Conservation (phyloP, 768 basidiomycete genomes). For the Mycena filopes region DNA sequence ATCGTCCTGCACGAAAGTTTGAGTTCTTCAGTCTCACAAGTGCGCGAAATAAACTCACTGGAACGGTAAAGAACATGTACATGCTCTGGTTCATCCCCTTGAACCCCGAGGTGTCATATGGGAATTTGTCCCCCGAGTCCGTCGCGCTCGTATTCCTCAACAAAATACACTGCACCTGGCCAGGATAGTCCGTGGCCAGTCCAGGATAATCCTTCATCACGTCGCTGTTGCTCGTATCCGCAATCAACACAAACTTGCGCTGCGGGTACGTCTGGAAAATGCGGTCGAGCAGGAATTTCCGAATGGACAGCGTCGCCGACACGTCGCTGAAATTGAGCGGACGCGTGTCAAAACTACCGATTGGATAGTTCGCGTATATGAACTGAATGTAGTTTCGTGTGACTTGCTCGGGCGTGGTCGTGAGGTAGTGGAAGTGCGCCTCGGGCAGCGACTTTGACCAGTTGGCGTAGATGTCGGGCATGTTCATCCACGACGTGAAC, state of each 20-base stretch:
- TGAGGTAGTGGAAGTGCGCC: constrained; percentile 48
- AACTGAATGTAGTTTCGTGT: constrained; percentile 46
- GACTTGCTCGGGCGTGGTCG: constrained; percentile 45
- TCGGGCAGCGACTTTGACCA: constrained; percentile 38
- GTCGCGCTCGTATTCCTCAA: constrained; percentile 47
- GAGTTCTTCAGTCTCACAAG: too few species aligned
- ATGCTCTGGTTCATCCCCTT: constrained; percentile 40
- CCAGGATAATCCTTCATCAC: constrained; percentile 31
- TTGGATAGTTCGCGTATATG: constrained; percentile 42
- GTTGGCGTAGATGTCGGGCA: constrained; percentile 41
- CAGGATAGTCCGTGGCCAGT: constrained; percentile 22
- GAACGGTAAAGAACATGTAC: constrained; percentile 39
- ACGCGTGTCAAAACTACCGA: constrained; percentile 45
- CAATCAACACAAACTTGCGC: constrained; percentile 39
- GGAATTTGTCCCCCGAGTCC: constrained; percentile 44
- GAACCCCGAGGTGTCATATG: constrained; percentile 45
- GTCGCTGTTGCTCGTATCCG: constrained; percentile 32
- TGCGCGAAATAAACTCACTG: constrained; percentile 2
- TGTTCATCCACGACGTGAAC: constrained; percentile 41
- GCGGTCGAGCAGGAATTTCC: constrained; percentile 40
- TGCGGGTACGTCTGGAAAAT: constrained; percentile 45
- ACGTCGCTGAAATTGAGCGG: constrained; percentile 45
- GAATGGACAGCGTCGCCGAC: constrained; percentile 40
- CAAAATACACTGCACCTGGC: constrained; percentile 41
- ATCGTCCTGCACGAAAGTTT: constrained; percentile 13